Conservation (phyloP, 176 grass and related monocot species). For the Phyllostachys edulis region DNA sequence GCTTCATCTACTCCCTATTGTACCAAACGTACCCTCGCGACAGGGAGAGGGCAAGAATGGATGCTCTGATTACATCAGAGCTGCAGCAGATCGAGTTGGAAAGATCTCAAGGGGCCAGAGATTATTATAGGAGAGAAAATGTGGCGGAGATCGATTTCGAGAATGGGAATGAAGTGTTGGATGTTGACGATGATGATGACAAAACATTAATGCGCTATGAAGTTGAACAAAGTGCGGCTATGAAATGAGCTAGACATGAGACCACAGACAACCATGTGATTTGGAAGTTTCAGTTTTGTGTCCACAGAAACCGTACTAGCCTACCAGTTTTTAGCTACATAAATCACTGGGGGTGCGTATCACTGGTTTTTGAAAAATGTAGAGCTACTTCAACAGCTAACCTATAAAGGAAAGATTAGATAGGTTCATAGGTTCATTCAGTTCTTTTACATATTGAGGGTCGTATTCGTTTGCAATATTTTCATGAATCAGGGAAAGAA, state of each 20-base stretch:
- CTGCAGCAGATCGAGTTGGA: conserved; percentile 42
- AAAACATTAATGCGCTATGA: background rate
- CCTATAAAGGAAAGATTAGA: background rate
- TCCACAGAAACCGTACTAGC: too few species aligned
- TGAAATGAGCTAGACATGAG: background rate
- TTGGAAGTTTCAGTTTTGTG: background rate
- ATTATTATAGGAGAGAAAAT: background rate
- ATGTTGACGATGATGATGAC: conserved; percentile 5
- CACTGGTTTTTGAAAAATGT: background rate
- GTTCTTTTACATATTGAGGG: background rate
- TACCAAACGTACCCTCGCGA: conserved; percentile 54
- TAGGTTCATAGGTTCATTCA: background rate
- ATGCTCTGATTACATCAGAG: conserved; percentile 50
- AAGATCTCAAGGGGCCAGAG: background rate
- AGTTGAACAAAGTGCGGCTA: background rate
- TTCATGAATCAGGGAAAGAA: background rate
- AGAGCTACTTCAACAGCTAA: background rate
- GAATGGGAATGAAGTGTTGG: conserved; percentile 24
- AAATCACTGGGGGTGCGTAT: background rate
- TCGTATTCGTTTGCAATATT: background rate
- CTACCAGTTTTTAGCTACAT: background rate
- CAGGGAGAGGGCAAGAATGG: conserved; percentile 60
- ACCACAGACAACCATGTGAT: background rate
- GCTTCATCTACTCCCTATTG: conserved; percentile 53
- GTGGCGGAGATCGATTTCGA: conserved; percentile 32